Conservation (phyloP, 164 flowering plant genomes). For the Piper longum region DNA sequence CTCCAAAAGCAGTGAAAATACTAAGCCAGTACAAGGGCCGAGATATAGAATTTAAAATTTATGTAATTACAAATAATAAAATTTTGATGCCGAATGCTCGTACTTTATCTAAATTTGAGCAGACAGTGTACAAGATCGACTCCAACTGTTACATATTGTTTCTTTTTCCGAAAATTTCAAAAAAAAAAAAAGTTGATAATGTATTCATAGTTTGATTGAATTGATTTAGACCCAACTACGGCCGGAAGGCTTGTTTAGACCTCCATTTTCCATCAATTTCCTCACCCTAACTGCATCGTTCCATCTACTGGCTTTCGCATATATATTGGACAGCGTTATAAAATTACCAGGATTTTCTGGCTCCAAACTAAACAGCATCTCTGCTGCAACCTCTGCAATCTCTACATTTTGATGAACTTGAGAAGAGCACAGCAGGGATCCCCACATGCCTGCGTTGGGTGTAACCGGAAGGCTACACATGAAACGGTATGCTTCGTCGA, state of each 20-base stretch:
- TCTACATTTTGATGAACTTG: slow-evolving; percentile 22
- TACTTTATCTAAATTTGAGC: too few species aligned
- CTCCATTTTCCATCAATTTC: slow-evolving; percentile 35
- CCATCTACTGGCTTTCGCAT: slow-evolving; percentile 34
- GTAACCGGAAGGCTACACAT: slow-evolving; percentile 23
- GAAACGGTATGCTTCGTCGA: slow-evolving; percentile 33
- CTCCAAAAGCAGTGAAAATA: too few species aligned
- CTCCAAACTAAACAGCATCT: slow-evolving; percentile 30
- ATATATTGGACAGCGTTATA: slow-evolving; percentile 37
- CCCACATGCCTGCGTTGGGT: slow-evolving; percentile 39
- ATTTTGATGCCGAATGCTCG: too few species aligned
- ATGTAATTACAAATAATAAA: too few species aligned
- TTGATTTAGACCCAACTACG: slow-evolving; percentile 22
- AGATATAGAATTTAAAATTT: too few species aligned
- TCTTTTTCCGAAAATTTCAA: too few species aligned
- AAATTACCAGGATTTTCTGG: slow-evolving; percentile 45
- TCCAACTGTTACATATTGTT: too few species aligned
- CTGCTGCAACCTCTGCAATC: slow-evolving; percentile 35
- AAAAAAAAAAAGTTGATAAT: neutral
- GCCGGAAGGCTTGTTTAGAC: slow-evolving; percentile 32
- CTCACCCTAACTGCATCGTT: slow-evolving; percentile 34
- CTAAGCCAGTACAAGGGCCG: too few species aligned
- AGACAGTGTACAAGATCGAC: too few species aligned
- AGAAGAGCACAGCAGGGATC: slow-evolving; percentile 37
- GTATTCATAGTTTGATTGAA: slow-evolving; percentile 4